phyloP scores from a whole-genome alignment of 495 filamentous ascomycete species.

The Penicillium cataractarum region DNA sequence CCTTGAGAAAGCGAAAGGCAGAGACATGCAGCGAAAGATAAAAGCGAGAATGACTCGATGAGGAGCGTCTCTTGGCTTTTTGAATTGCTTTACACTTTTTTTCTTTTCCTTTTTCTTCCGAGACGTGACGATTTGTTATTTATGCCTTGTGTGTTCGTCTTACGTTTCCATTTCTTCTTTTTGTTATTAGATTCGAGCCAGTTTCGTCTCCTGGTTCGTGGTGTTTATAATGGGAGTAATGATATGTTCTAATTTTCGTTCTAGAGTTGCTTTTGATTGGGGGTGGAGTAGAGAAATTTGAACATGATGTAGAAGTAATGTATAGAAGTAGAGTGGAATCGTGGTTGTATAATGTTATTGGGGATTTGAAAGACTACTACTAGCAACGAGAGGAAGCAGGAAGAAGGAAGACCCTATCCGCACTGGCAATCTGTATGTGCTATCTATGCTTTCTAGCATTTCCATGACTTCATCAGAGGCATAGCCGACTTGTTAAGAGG shows the following conservation, averaged over 20 bases:
- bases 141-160: constrained; percentile 23
- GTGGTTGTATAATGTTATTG: no score
- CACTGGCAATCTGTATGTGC: no score
- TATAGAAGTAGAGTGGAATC: background rate
- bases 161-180: constrained; percentile 19
- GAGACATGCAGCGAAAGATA: background rate
- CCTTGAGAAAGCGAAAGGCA: background rate
- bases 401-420: no score
- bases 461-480: no score
- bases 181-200: constrained; percentile 27
- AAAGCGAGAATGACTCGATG: background rate
- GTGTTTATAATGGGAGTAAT: constrained; percentile 41
- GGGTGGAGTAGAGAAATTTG: no score
- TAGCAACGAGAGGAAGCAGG: no score
- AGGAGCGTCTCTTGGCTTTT: constrained; percentile 1
- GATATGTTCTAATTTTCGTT: constrained; percentile 28
- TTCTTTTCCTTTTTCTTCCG: constrained; percentile 4
- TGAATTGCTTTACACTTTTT: constrained; percentile 5
- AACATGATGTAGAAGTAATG: no score
- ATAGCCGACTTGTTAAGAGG: no score
- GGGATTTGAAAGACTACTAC: no score
- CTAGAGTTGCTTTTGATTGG: background rate
- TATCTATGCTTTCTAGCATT: no score
- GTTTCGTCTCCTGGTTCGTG: constrained; percentile 36
- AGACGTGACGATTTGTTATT: constrained; percentile 42